Percentiles rank a stretch among this genome's conserved stretches.
phyloP scores from a whole-genome alignment of 2,329 filamentous ascomycete genomes.

The Elsinoe ampelina region DNA sequence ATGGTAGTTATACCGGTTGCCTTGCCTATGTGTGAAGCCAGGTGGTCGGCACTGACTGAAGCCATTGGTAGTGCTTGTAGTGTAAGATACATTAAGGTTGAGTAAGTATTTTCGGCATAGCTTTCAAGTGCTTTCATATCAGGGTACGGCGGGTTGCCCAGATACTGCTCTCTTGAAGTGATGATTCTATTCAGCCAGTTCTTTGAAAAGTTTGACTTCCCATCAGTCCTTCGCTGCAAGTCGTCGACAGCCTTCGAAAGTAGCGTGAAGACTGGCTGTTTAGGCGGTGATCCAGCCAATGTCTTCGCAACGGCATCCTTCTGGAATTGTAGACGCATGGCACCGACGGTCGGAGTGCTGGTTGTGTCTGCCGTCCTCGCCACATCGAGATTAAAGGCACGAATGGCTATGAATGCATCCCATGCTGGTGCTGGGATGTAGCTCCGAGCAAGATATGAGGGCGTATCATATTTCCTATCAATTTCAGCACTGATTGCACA shows the following conservation, averaged over 20 bases:
- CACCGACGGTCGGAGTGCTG: slow-evolving; percentile 75
- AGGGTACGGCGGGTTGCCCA: slow-evolving; percentile 74
- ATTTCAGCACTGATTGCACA: slow-evolving; percentile 9
- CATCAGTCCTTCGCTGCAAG: slow-evolving; percentile 38
- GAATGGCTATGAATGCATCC: slow-evolving; percentile 81
- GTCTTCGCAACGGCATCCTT: slow-evolving; percentile 72
- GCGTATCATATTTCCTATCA: slow-evolving; percentile 72
- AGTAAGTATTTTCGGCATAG: slow-evolving; percentile 92
- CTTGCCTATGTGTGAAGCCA: slow-evolving; percentile 92
- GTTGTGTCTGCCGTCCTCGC: slow-evolving; percentile 83
- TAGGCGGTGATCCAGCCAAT: slow-evolving; percentile 68
- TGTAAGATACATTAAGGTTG: slow-evolving; percentile 80
- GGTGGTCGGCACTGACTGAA: slow-evolving; percentile 78
- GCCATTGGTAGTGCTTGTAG: slow-evolving; percentile 69
- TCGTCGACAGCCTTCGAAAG: slow-evolving; percentile 62
- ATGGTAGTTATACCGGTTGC: slow-evolving; percentile 80
- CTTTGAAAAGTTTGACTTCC: slow-evolving; percentile 43
- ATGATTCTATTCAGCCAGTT: slow-evolving; percentile 60
- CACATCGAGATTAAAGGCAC: slow-evolving; percentile 86
- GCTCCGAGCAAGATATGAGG: slow-evolving; percentile 74
- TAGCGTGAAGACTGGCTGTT: slow-evolving; percentile 83
- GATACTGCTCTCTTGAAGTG: slow-evolving; percentile 68
- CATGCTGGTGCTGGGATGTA: slow-evolving; percentile 68
- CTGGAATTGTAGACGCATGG: slow-evolving; percentile 93
- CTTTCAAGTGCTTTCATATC: slow-evolving; percentile 66